These are phyloP conservation scores for Prunus yedoensis DNA, from an alignment of 331 rosid genomes.

Conservation along the genomic window DNA sequence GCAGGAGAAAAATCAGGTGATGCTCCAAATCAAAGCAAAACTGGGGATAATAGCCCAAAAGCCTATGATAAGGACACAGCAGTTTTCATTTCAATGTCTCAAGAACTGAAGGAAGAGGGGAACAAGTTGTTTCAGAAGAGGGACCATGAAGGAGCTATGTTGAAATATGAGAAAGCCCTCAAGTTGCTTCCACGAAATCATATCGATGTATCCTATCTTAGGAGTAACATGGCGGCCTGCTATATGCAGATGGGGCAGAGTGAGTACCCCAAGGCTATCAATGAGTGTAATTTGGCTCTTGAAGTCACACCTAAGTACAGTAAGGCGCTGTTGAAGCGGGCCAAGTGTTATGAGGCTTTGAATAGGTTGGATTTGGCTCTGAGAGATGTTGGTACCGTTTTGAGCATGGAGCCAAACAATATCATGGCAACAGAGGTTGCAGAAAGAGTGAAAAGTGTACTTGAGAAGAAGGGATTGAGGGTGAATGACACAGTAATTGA, in stretches of 20 bases:
- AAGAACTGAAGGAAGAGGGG: slow-evolving; percentile 79
- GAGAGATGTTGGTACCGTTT: slow-evolving; percentile 66
- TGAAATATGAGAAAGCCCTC: slow-evolving; percentile 75
- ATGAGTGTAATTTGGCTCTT: slow-evolving; percentile 87
- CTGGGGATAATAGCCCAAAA: slow-evolving; percentile 44
- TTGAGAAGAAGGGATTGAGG: slow-evolving; percentile 59
- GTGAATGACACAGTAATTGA: slow-evolving; percentile 58
- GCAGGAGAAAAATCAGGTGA: slow-evolving; percentile 48
- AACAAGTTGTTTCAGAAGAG: slow-evolving; percentile 80
- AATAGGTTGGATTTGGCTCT: slow-evolving; percentile 82
- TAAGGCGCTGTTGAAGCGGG: slow-evolving; percentile 87
- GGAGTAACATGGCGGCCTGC: slow-evolving; percentile 92
- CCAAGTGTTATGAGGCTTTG: slow-evolving; percentile 88
- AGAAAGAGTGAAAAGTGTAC: slow-evolving; percentile 54
- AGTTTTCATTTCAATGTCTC: slow-evolving; percentile 61
- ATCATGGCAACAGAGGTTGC: slow-evolving; percentile 79
- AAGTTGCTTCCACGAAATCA: slow-evolving; percentile 77
- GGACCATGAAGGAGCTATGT: slow-evolving; percentile 69
- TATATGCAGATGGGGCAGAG: slow-evolving; percentile 88
- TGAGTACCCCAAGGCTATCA: slow-evolving; percentile 80
- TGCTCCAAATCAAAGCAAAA: slow-evolving; percentile 39
- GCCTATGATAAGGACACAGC: slow-evolving; percentile 56
- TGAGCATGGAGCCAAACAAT: slow-evolving; percentile 76
- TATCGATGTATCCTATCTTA: slow-evolving; percentile 68
- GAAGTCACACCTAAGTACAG: slow-evolving; percentile 74